These are phyloP conservation scores for Pythium coloratum DNA, from an alignment of 352 stramenopile species.

Conservation along the genomic window DNA sequence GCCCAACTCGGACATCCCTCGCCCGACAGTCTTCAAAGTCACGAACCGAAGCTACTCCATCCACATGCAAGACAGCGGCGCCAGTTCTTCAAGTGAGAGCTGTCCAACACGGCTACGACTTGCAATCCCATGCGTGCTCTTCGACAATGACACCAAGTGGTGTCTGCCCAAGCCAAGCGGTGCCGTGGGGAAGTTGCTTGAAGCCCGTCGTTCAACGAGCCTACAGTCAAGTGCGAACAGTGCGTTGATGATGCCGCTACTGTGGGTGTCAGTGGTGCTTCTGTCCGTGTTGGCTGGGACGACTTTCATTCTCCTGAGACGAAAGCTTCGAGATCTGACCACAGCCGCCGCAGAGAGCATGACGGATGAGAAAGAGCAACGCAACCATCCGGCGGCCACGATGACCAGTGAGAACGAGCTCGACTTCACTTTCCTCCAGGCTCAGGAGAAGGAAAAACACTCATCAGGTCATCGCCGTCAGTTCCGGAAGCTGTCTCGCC, in stretches of 20 bases:
- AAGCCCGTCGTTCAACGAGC: background rate
- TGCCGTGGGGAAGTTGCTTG: slow-evolving; percentile 29
- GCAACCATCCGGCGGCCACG: background rate
- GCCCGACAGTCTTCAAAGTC: slow-evolving; percentile 34
- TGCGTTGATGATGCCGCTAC: slow-evolving; percentile 3
- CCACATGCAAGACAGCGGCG: slow-evolving; percentile 22
- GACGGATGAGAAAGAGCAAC: slow-evolving; percentile 5
- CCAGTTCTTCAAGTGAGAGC: background rate
- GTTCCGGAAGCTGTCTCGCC: background rate
- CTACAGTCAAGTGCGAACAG: background rate
- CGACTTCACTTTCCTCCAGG: slow-evolving; percentile 12
- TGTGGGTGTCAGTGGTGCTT: slow-evolving; percentile 15
- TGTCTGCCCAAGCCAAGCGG: slow-evolving; percentile 37
- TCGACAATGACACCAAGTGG: slow-evolving; percentile 34
- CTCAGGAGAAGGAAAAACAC: background rate
- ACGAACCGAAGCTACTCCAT: slow-evolving; percentile 41
- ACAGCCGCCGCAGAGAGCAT: background rate
- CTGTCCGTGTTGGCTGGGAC: slow-evolving; percentile 3
- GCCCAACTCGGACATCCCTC: slow-evolving; percentile 44
- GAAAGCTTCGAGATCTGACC: background rate
- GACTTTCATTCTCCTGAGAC: slow-evolving; percentile 2
- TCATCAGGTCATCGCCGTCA: slow-evolving; percentile 1
- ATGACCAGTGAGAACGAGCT: slow-evolving; percentile 10
- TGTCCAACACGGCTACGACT: slow-evolving; percentile 34
- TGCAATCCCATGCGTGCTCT: slow-evolving; percentile 42